Evolutionary conservation across 2,329 filamentous ascomycete species (phyloP), one percentile per base, ranked within the genome.

Genomic region (Paraconiothyrium brasiliense): DNA sequence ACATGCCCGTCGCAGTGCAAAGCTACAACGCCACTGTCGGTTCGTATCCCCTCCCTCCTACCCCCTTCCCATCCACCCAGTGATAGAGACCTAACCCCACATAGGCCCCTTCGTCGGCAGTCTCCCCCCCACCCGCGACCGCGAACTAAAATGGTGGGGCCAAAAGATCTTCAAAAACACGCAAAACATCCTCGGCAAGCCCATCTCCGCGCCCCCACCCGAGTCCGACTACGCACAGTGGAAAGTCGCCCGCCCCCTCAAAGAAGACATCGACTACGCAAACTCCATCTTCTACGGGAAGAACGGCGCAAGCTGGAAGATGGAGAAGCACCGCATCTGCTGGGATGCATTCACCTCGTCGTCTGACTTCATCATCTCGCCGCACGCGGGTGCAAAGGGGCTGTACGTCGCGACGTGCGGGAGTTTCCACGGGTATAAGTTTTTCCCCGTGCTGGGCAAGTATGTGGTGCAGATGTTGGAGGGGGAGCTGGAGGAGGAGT

Each of bases 321-420:
- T 88, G 75, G 84, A 84, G 59, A 86, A 89, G 70, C 84, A 89
- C 70, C 83, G 89, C 6, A 86, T 90, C 61, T 90, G 88, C 83
- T 91, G 89, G 89, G 89, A 90, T 65, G 88, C 87, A 10, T 86
- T 90, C 67, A 86, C 83, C 0, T 82, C 83, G 0, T 80, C 81
- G n/a, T 85, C 85, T 27, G 82, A 87, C 61, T 87, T 84, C 69
- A 78, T 88, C 37, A 80, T 88, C 50, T 83, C 85, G 46, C 80
- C 80, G 50, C 82, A 86, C 48, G 83, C 84, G 0, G 74, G 63
- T 3, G 82, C 80, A 59, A 67, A 78, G 57, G 71, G 77, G 11
- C 74, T 89, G 0, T 84, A 87, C 67, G 79, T 89, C 1, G 86
- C 86, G 0, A 89, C 87, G 0, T 87, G 85, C 1, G 88, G 87